These are phyloP conservation scores for Fusarium chlamydosporum DNA, from an alignment of 2,329 filamentous ascomycete species.

Conservation along the genomic window DNA sequence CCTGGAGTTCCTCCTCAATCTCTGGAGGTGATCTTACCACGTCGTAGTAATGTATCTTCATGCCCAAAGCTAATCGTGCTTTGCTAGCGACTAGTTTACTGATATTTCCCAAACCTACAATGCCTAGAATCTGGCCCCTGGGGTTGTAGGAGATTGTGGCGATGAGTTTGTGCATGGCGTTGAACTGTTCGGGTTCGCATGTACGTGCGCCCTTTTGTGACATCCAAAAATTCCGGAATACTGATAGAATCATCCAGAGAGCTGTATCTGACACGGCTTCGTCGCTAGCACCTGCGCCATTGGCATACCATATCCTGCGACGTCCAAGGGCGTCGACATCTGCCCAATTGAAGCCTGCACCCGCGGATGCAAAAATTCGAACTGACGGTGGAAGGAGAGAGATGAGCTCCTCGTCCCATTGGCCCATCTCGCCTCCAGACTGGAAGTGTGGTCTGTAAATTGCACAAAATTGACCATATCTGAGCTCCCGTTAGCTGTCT, in stretches of 20 bases:
- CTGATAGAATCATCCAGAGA: conserved; percentile 60
- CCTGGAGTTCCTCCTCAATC: conserved; percentile 51
- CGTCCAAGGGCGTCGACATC: conserved; percentile 63
- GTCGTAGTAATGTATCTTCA: conserved; percentile 69
- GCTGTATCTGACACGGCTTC: conserved; percentile 61
- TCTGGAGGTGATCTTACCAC: conserved; percentile 49
- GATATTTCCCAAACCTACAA: conserved; percentile 66
- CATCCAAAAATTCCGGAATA: conserved; percentile 66
- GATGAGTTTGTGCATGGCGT: conserved; percentile 38
- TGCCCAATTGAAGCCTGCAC: conserved; percentile 75
- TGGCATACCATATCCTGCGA: conserved; percentile 59
- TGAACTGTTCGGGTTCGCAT: conserved; percentile 35
- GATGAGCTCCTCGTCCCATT: conserved; percentile 71
- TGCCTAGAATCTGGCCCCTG: conserved; percentile 62
- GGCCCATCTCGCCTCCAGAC: conserved; percentile 74
- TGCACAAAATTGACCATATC: conserved; percentile 54
- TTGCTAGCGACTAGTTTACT: conserved; percentile 63
- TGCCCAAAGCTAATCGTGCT: conserved; percentile 61
- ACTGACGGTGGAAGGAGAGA: conserved; percentile 65
- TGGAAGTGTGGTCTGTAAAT: conserved; percentile 71
- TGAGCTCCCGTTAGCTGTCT: not conserved
- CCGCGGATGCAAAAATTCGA: conserved; percentile 71
- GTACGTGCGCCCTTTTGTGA: conserved; percentile 50
- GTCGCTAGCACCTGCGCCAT: conserved; percentile 59
- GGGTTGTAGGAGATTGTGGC: conserved; percentile 63